These are phyloP conservation scores for Pisolithus orientalis DNA, from an alignment of 768 basidiomycete genomes.

Conservation along the genomic window DNA sequence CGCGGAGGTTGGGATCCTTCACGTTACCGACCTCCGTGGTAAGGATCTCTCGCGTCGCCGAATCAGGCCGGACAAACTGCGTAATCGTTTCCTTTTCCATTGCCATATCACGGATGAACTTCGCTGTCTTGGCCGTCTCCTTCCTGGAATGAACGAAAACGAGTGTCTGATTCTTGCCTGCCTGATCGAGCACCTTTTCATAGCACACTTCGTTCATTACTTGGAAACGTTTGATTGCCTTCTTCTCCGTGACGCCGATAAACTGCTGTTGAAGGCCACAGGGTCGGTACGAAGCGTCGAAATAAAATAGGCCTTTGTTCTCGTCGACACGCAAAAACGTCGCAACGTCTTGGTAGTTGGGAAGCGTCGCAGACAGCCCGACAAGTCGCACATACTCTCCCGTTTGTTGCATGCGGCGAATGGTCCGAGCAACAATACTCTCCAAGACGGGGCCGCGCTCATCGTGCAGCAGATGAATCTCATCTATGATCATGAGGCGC, in stretches of 20 bases:
- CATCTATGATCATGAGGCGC: conserved; percentile 93
- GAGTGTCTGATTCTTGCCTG: conserved; percentile 83
- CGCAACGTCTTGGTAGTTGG: conserved; percentile 97
- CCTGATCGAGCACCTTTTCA: conserved; percentile 95
- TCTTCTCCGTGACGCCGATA: conserved; percentile 97
- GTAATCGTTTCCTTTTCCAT: conserved; percentile 96
- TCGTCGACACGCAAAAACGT: conserved; percentile 94
- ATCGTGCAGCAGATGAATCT: conserved; percentile 95
- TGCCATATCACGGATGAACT: conserved; percentile 89
- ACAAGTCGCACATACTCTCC: conserved; percentile 89
- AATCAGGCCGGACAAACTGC: conserved; percentile 91
- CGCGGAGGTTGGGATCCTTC: conserved; percentile 76
- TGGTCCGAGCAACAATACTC: conserved; percentile 82
- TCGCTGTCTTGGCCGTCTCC: conserved; percentile 96
- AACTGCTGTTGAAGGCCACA: conserved; percentile 96
- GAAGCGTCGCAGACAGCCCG: conserved; percentile 94
- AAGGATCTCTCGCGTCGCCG: conserved; percentile 86
- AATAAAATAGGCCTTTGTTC: conserved; percentile 91
- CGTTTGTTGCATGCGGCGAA: conserved; percentile 92
- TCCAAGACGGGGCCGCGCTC: conserved; percentile 97
- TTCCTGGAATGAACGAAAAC: conserved; percentile 99
- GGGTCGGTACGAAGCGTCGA: conserved; percentile 90
- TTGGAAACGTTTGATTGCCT: conserved; percentile 97
- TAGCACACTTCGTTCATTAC: conserved; percentile 99
- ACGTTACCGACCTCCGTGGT: conserved; percentile 78